These are phyloP conservation scores for Pseudogymnoascus sp. DNA, from an alignment of 2,329 filamentous ascomycete species.

Conservation along the genomic window DNA sequence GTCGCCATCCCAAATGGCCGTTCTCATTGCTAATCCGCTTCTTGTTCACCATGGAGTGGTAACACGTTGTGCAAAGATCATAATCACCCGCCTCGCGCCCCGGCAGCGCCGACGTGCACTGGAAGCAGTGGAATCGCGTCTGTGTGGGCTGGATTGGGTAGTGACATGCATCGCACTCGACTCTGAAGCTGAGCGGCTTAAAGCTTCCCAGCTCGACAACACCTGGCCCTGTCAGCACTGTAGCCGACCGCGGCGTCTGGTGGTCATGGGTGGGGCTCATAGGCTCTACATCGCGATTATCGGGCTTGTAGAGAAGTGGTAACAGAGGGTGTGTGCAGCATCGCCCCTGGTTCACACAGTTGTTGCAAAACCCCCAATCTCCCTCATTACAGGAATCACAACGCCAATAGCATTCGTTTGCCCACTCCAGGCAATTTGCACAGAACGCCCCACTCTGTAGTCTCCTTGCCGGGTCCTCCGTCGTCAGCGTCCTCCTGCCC, in stretches of 20 bases:
- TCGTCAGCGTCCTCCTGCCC: conserved; percentile 51
- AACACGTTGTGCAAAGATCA: conserved; percentile 76
- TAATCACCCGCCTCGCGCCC: conserved; percentile 57
- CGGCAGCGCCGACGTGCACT: conserved; percentile 52
- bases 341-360: conserved; percentile 74
- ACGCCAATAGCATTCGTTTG: conserved; percentile 84
- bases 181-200: conserved; percentile 63
- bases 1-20: conserved; percentile 72
- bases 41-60: conserved; percentile 56
- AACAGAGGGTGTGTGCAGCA: conserved; percentile 77
- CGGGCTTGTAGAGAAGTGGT: conserved; percentile 58
- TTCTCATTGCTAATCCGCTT: conserved; percentile 67
- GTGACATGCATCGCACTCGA: conserved; percentile 71
- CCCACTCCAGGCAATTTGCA: conserved; percentile 61
- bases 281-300: conserved; percentile 26
- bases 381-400: conserved; percentile 83
- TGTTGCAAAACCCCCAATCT: conserved; percentile 90
- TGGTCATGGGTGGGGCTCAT: conserved; percentile 36
- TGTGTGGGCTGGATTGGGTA: conserved; percentile 62
- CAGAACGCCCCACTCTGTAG: conserved; percentile 81
- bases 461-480: conserved; percentile 59
- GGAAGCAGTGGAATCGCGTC: conserved; percentile 71
- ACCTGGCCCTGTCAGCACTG: conserved; percentile 41
- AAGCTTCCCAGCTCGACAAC: conserved; percentile 45
- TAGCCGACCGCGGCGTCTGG: conserved; percentile 40